A percentile compares a stretch with the other conserved stretches of the same genome.
phyloP scores from a whole-genome alignment of 2,329 filamentous ascomycete genomes.

The Pseudogymnoascus sp. region DNA sequence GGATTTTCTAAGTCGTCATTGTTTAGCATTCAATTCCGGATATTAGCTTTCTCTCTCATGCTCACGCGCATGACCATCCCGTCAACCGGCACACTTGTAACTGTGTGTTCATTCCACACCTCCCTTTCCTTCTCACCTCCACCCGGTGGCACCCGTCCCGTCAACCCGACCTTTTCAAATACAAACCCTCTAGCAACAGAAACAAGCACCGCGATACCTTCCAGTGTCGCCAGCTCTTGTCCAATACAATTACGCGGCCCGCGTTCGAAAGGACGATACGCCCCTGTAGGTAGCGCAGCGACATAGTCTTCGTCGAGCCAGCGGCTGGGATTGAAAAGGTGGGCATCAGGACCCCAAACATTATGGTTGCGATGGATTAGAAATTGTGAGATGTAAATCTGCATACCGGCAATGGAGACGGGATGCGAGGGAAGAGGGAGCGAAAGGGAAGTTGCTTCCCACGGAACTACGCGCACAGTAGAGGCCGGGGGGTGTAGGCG shows the following conservation, averaged over 20 bases:
- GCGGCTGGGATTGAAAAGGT: constrained; percentile 28
- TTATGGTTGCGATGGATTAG: constrained; percentile 14
- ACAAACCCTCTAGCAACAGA: constrained; percentile 42
- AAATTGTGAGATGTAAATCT: neutral
- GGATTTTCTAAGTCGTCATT: too few species aligned
- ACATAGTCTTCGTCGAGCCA: neutral
- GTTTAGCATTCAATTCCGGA: neutral
- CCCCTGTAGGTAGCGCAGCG: constrained; percentile 26
- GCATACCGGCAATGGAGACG: neutral
- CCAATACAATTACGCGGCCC: constrained; percentile 51
- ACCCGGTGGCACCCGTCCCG: neutral
- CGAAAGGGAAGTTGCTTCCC: neutral
- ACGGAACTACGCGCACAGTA: neutral
- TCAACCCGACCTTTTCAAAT: constrained; percentile 26
- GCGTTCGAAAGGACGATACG: constrained; percentile 49
- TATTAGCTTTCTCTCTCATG: neutral
- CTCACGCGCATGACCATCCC: neutral
- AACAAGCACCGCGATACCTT: constrained; percentile 41
- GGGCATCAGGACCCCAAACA: constrained; percentile 27
- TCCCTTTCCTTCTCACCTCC: neutral
- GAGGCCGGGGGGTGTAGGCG: constrained; percentile 20
- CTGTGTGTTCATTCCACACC: neutral
- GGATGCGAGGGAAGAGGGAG: neutral
- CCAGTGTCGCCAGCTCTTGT: constrained; percentile 44
- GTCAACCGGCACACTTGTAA: neutral